These are phyloP conservation scores for Allantophomopsis cytisporea DNA, from an alignment of 2,329 filamentous ascomycete species.

Conservation along the genomic window DNA sequence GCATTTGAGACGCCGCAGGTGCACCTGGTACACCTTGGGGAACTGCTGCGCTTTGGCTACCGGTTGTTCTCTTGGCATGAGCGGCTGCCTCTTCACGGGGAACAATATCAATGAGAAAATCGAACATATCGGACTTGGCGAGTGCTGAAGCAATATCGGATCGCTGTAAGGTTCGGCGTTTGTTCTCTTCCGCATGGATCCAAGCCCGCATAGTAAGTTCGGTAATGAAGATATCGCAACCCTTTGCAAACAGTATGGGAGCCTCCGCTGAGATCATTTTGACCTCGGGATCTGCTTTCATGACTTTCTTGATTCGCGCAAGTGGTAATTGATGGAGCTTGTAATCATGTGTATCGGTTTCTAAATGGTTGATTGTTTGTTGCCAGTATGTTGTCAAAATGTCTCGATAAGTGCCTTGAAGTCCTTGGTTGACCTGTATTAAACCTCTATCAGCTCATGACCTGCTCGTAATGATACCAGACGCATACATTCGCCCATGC, in stretches of 20 bases:
- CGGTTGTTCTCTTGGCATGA: slow-evolving; percentile 61
- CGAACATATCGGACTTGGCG: slow-evolving; percentile 98
- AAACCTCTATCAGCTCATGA: slow-evolving; percentile 1
- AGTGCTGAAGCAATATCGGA: slow-evolving; percentile 94
- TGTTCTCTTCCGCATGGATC: slow-evolving; percentile 99
- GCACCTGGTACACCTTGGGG: slow-evolving; percentile 31
- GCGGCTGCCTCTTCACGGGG: slow-evolving; percentile 85
- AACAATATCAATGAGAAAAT: slow-evolving; percentile 98
- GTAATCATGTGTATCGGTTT: slow-evolving; percentile 93
- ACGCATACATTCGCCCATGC: slow-evolving; percentile 80
- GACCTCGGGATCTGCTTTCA: slow-evolving; percentile 98
- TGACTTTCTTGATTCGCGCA: slow-evolving; percentile 99
- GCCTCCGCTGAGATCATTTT: slow-evolving; percentile 99
- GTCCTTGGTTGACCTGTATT: slow-evolving; percentile 77
- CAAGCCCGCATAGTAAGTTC: slow-evolving; percentile 98
- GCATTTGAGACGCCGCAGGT: slow-evolving; percentile 35
- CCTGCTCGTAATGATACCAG: background rate
- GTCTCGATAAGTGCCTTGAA: slow-evolving; percentile 86
- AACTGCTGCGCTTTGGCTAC: slow-evolving; percentile 28
- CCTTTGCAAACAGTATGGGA: slow-evolving; percentile 94
- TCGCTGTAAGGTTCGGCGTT: slow-evolving; percentile 84
- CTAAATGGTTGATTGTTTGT: slow-evolving; percentile 90
- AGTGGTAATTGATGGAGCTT: slow-evolving; percentile 94
- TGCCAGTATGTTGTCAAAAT: slow-evolving; percentile 99
- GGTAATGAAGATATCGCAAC: slow-evolving; percentile 97